A percentile compares a stretch with the other conserved stretches of the same genome.
Evolutionary conservation across 176 grass and related monocot species (phyloP).

Genomic region (Thalia dealbata): DNA sequence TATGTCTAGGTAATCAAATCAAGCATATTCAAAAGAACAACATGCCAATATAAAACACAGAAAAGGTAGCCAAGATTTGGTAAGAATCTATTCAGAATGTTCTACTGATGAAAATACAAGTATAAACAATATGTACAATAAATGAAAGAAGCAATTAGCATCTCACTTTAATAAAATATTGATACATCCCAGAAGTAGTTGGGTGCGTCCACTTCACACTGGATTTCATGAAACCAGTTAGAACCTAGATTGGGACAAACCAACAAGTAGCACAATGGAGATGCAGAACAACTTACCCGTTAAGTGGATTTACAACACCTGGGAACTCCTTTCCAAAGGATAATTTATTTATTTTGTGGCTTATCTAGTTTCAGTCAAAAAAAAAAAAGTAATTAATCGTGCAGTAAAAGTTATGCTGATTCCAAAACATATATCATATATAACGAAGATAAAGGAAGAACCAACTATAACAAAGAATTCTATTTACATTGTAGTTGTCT

Average conservation of each 20-base stretch:
- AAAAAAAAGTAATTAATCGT: slow-evolving; percentile 9
- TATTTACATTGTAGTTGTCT: slow-evolving; percentile 90
- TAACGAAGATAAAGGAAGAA: background rate
- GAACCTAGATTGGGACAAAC: slow-evolving; percentile 22
- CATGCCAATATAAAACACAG: background rate
- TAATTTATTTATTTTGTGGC: slow-evolving; percentile 99
- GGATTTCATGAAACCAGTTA: slow-evolving; percentile 24
- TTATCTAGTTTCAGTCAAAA: slow-evolving; percentile 64
- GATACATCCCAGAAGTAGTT: slow-evolving; percentile 65
- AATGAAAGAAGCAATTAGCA: slow-evolving; percentile 16
- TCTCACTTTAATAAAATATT: slow-evolving; percentile 95
- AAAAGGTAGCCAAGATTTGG: background rate
- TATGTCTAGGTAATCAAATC: background rate
- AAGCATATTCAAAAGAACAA: background rate
- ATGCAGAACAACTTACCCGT: slow-evolving; percentile 57
- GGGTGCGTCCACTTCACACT: slow-evolving; percentile 77
- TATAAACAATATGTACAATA: slow-evolving; percentile 8
- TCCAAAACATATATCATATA: background rate
- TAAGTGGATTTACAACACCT: slow-evolving; percentile 94
- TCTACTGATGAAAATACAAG: background rate
- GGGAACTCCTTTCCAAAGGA: slow-evolving; percentile 96
- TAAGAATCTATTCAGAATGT: background rate
- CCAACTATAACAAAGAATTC: background rate
- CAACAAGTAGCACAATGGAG: slow-evolving; percentile 1
- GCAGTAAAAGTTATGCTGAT: slow-evolving; percentile 3